These are phyloP conservation scores for Orbilia quercus DNA, from an alignment of 2,329 filamentous ascomycete species.

Conservation along the genomic window DNA sequence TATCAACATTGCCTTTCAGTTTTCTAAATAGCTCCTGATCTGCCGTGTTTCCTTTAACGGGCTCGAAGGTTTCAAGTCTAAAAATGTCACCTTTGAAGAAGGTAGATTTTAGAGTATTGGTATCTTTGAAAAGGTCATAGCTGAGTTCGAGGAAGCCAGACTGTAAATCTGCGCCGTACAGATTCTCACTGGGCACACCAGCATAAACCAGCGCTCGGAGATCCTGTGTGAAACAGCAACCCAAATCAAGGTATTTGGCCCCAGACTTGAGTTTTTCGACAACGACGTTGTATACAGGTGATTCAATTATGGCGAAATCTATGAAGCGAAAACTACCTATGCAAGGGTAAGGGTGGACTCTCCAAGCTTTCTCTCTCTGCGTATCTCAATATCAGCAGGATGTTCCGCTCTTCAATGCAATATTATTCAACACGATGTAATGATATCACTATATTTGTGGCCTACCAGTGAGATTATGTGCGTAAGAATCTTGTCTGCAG, in stretches of 20 bases:
- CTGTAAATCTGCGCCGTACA: constrained; percentile 64
- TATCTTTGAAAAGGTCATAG: constrained; percentile 62
- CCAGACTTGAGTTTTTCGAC: constrained; percentile 61
- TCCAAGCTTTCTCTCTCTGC: constrained; percentile 63
- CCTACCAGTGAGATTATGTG: constrained; percentile 41
- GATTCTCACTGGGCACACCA: constrained; percentile 63
- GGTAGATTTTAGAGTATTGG: constrained; percentile 57
- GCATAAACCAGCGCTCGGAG: constrained; percentile 64
- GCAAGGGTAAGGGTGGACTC: constrained; percentile 63
- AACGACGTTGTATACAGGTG: constrained; percentile 61
- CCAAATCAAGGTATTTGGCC: constrained; percentile 63
- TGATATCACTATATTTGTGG: background rate
- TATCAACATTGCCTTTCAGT: constrained; percentile 60
- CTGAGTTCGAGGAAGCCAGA: constrained; percentile 62
- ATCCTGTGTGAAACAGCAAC: constrained; percentile 66
- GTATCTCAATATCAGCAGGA: background rate
- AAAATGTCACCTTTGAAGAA: constrained; percentile 61
- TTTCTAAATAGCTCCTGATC: constrained; percentile 44
- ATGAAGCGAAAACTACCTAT: constrained; percentile 64
- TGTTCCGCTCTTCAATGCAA: background rate
- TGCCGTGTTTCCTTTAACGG: constrained; percentile 10
- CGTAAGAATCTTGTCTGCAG: constrained; percentile 16
- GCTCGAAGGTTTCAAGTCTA: constrained; percentile 29
- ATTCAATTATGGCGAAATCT: constrained; percentile 62
- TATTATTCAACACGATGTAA: too few species aligned